Evolutionary conservation across 2,329 filamentous ascomycete species (phyloP).

Genomic region (Monosporascus ibericus): DNA sequence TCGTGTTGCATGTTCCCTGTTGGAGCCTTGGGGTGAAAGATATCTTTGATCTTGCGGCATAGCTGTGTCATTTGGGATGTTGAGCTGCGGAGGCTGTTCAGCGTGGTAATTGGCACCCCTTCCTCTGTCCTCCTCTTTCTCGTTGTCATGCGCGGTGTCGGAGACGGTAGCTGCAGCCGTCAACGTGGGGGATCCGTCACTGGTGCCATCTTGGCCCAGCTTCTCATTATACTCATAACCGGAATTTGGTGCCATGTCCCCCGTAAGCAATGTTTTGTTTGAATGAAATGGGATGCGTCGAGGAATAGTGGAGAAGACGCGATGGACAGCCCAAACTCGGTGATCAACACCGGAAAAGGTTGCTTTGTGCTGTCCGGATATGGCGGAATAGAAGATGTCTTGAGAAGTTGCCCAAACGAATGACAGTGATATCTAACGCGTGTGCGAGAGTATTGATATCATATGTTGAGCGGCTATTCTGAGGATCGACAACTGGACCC

Average conservation of each 20-base stretch:
- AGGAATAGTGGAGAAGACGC: background rate
- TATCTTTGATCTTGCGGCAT: slow-evolving; percentile 8
- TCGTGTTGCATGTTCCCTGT: slow-evolving; percentile 19
- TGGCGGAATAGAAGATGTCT: no score
- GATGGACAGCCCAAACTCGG: background rate
- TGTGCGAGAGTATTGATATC: no score
- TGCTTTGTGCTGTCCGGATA: no score
- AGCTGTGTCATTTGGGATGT: slow-evolving; percentile 12
- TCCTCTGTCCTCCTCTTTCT: slow-evolving; percentile 7
- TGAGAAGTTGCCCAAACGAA: no score
- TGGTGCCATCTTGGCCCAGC: background rate
- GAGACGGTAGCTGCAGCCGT: slow-evolving; percentile 17
- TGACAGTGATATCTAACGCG: no score
- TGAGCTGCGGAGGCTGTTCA: slow-evolving; percentile 12
- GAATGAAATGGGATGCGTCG: background rate
- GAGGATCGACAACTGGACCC: no score
- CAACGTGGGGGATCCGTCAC: slow-evolving; percentile 14
- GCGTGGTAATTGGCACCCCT: slow-evolving; percentile 2
- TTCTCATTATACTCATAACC: background rate
- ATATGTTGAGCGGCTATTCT: no score
- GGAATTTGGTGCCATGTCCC: background rate
- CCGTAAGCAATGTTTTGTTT: background rate
- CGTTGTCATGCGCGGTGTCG: slow-evolving; percentile 11
- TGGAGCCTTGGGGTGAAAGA: slow-evolving; percentile 17
- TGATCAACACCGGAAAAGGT: background rate